These are phyloP conservation scores for Termitomyces sp. DNA, from an alignment of 768 basidiomycete genomes.

Conservation along the genomic window DNA sequence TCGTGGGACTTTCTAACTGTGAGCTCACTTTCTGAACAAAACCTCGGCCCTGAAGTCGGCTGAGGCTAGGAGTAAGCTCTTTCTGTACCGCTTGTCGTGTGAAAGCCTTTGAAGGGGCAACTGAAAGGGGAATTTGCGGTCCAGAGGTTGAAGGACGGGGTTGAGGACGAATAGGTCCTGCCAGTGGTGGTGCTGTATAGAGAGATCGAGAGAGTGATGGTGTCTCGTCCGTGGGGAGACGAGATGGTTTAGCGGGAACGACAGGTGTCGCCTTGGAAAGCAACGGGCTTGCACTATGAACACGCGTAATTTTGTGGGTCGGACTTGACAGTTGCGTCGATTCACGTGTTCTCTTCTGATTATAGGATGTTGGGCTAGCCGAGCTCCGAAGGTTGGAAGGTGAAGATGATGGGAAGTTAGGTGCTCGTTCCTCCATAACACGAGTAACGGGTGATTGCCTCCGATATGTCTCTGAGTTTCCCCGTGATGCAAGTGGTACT, in stretches of 20 bases:
- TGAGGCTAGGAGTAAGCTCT: conserved; percentile 78
- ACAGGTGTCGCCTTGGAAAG: conserved; percentile 7
- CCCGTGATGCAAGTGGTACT: neutral
- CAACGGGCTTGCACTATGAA: conserved; percentile 1
- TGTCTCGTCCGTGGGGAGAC: conserved; percentile 15
- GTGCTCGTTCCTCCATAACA: conserved; percentile 27
- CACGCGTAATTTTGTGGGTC: neutral
- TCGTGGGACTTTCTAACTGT: conserved; percentile 38
- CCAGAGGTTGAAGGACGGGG: conserved; percentile 37
- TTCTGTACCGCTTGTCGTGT: conserved; percentile 51
- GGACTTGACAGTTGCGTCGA: neutral
- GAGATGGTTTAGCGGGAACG: conserved; percentile 19
- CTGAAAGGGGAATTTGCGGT: conserved; percentile 37
- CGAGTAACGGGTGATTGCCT: neutral
- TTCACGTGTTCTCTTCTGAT: neutral
- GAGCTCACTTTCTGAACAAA: conserved; percentile 76
- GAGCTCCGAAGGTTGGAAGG: neutral
- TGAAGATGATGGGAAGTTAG: conserved; percentile 21
- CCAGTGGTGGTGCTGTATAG: conserved; percentile 37
- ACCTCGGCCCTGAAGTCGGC: conserved; percentile 76
- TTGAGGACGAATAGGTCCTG: conserved; percentile 47
- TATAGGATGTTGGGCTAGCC: neutral
- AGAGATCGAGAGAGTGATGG: conserved; percentile 28
- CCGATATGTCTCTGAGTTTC: neutral
- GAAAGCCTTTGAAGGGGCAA: conserved; percentile 51